Conservation (phyloP, 2,329 filamentous ascomycete species). For the Pleoardoris graminearum region DNA sequence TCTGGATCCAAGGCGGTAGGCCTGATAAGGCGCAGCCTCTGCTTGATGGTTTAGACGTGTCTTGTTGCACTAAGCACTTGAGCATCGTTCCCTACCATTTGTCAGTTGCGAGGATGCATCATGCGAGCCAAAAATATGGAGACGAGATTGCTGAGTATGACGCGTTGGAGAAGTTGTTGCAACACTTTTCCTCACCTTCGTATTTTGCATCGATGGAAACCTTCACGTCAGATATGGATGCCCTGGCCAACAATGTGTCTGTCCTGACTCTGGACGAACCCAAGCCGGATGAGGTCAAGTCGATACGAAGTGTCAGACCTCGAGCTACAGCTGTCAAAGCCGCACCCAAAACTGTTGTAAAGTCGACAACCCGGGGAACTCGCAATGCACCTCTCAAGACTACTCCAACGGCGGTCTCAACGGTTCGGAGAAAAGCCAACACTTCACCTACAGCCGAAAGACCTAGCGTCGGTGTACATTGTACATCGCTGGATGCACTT, state of each 20-base stretch:
- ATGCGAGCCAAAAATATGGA: constrained; percentile 51
- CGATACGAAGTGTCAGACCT: constrained; percentile 20
- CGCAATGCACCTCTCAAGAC: constrained; percentile 24
- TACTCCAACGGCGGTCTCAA: constrained; percentile 13
- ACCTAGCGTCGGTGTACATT: constrained; percentile 37
- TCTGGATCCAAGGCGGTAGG: constrained; percentile 56
- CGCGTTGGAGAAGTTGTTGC: constrained; percentile 52
- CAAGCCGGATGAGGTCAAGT: constrained; percentile 15
- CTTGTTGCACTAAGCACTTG: constrained; percentile 48
- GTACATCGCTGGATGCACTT: constrained; percentile 47
- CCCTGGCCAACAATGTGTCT: constrained; percentile 49
- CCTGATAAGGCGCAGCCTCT: constrained; percentile 54
- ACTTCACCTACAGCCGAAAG: constrained; percentile 8
- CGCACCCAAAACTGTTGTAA: constrained; percentile 14
- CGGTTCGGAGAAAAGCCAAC: constrained; percentile 15
- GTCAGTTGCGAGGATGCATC: constrained; percentile 55
- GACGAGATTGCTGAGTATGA: constrained; percentile 55
- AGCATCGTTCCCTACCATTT: constrained; percentile 58
- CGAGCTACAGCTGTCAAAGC: constrained; percentile 29
- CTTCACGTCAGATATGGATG: constrained; percentile 34
- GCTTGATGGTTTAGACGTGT: constrained; percentile 56
- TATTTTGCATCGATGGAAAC: constrained; percentile 33
- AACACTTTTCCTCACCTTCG: constrained; percentile 45
- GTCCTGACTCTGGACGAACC: constrained; percentile 43
- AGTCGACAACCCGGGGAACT: constrained; percentile 17